Evolutionary conservation across 2,329 filamentous ascomycete genomes (phyloP), one percentile per base, ranked within the genome.

Genomic region (Mycosphaerelloides madeirae): DNA sequence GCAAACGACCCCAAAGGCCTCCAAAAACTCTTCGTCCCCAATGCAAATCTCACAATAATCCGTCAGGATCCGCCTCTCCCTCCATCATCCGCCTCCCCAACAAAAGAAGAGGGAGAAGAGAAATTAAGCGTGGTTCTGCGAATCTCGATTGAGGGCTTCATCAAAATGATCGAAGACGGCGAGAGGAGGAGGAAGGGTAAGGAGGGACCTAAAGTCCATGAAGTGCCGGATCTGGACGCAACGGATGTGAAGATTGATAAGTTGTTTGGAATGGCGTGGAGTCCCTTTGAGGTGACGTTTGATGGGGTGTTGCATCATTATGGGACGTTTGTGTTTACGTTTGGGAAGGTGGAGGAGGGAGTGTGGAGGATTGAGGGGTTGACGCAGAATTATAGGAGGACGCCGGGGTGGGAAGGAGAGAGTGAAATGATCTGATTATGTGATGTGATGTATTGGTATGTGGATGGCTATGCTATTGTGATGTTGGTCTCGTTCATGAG

Each of bases 11-110:
- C 48, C 38, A 40, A 45, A 89, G 14, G 85, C 85, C 54, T 80
- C 73, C 32, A 88, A 69, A 50, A 82, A 74, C 15, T 83, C 75
- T 60, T 95, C 87, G 60, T 91, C 86, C 68, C 94, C 93, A 57
- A 91, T 78, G 0, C 83, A 83, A 41, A 93, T 77, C 41, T 55
- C 3, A 49, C 46, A 9, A 55, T 55, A 13, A 28, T 55, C n/a
- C 47, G 50, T 31, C 52, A 55, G 39, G 44, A 49, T 18, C 52
- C 52, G 4, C 43, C 50, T 6, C 42, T 31, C 12, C 44, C 52
- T 6, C 39, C 45, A 12, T 19, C 37, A 28, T 13, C 29, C 14
- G 15, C 29, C 20, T 49, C 38, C 13, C 19, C 31, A 6, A 18
- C 29, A 2, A 32, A 31, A 6, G 11, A n/a, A 20, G 13, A 6